Evolutionary conservation across 2,329 filamentous ascomycete species (phyloP).

Genomic region (Phialophora macrospora): DNA sequence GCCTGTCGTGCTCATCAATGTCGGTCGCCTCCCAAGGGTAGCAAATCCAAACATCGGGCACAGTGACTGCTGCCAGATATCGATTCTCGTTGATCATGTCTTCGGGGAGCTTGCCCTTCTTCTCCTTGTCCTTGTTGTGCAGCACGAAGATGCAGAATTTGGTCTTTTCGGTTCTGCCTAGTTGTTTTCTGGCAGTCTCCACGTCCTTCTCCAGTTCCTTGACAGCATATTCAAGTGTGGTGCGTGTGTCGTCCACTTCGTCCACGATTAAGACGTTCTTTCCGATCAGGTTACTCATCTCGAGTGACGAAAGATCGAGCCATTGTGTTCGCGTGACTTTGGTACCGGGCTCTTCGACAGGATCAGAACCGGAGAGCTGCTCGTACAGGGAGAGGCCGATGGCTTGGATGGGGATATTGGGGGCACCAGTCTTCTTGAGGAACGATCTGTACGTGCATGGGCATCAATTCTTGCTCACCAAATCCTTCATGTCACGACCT

Average conservation of each 20-base stretch:
- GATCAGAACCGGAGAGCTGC: slow-evolving; percentile 66
- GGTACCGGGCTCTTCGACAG: slow-evolving; percentile 79
- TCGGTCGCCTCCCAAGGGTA: slow-evolving; percentile 97
- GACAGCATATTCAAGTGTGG: slow-evolving; percentile 91
- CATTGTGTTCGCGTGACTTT: slow-evolving; percentile 98
- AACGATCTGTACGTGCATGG: slow-evolving; percentile 67
- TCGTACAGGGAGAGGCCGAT: slow-evolving; percentile 98
- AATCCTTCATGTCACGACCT: background rate
- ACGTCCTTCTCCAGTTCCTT: slow-evolving; percentile 95
- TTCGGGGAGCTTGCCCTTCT: slow-evolving; percentile 83
- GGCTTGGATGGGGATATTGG: slow-evolving; percentile 98
- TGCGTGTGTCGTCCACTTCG: slow-evolving; percentile 94
- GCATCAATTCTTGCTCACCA: slow-evolving; percentile 13
- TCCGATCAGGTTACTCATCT: slow-evolving; percentile 87
- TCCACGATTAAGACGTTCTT: slow-evolving; percentile 93
- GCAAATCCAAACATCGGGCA: slow-evolving; percentile 96
- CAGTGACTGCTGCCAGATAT: slow-evolving; percentile 85
- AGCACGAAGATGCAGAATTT: slow-evolving; percentile 94
- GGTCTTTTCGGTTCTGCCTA: slow-evolving; percentile 73
- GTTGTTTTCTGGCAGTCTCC: slow-evolving; percentile 73
- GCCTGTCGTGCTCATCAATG: slow-evolving; percentile 86
- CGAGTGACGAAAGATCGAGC: slow-evolving; percentile 85
- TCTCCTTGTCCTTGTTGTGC: slow-evolving; percentile 98
- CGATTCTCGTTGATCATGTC: slow-evolving; percentile 72
- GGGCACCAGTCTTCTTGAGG: slow-evolving; percentile 81